phyloP scores from a whole-genome alignment of 179 eudicot genomes.

The Sideroxylon spinosum region DNA sequence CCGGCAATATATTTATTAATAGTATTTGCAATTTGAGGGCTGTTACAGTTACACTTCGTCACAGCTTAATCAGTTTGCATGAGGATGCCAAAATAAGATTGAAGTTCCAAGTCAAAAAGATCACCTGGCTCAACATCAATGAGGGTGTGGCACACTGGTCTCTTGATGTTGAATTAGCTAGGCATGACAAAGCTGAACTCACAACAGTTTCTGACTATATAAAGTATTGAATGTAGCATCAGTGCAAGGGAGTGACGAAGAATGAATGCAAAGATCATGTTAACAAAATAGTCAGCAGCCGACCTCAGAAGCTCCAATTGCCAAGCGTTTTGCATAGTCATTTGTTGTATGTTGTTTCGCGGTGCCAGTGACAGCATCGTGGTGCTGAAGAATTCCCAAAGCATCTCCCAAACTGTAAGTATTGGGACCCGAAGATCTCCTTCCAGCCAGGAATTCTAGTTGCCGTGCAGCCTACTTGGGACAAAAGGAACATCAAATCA shows the following conservation, averaged over 20 bases:
- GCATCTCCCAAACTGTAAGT: slow-evolving; percentile 78
- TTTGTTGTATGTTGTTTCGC: slow-evolving; percentile 75
- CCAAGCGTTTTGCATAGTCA: slow-evolving; percentile 78
- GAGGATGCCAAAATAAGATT: neutral
- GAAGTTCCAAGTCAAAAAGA: neutral
- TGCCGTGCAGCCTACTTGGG: slow-evolving; percentile 75
- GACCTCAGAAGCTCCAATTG: slow-evolving; percentile 78
- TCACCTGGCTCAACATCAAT: slow-evolving; percentile 54
- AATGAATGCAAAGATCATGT: neutral
- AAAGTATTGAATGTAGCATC: slow-evolving; percentile 10
- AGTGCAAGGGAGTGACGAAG: neutral
- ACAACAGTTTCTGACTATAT: slow-evolving; percentile 66
- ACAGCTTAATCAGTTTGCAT: neutral
- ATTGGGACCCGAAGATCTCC: slow-evolving; percentile 45
- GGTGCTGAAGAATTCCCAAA: slow-evolving; percentile 86
- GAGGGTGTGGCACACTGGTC: slow-evolving; percentile 33
- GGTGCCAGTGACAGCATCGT: slow-evolving; percentile 86
- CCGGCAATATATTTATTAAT: neutral
- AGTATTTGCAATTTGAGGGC: neutral
- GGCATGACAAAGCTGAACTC: slow-evolving; percentile 60
- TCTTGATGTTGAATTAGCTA: slow-evolving; percentile 35
- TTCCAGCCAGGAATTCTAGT: slow-evolving; percentile 65
- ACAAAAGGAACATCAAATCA: slow-evolving; percentile 3
- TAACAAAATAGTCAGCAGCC: slow-evolving; percentile 6
- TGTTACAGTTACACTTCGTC: neutral